These are phyloP conservation scores for Toxicodendron radicans DNA, from an alignment of 345 rosid genomes.

Conservation along the genomic window DNA sequence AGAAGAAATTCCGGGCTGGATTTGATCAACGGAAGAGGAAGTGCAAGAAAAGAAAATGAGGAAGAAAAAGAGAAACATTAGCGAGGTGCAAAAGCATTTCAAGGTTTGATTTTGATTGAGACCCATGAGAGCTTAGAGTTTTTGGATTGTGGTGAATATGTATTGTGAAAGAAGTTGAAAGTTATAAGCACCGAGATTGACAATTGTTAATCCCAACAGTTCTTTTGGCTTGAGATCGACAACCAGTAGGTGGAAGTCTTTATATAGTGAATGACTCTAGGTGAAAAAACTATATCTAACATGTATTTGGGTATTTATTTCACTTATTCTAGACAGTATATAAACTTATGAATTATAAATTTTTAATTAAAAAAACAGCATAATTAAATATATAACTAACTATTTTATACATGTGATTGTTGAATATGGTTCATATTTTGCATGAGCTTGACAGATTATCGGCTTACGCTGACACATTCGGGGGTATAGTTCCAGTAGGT, in stretches of 20 bases:
- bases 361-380: too few species aligned
- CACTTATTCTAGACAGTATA: too few species aligned
- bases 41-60: conserved; percentile 18
- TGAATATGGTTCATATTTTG: too few species aligned
- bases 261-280: too few species aligned
- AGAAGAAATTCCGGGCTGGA: conserved; percentile 5
- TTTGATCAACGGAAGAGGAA: conserved; percentile 13
- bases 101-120: conserved; percentile 9
- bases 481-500: too few species aligned
- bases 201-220: conserved; percentile 19
- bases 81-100: conserved; percentile 8
- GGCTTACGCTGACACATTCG: too few species aligned
- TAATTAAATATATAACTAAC: too few species aligned
- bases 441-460: too few species aligned
- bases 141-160: conserved; percentile 11
- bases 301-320: too few species aligned
- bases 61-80: conserved; percentile 16
- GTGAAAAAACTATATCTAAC: too few species aligned
- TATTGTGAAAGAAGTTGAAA: not conserved
- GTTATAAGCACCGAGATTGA: conserved; percentile 20
- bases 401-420: too few species aligned
- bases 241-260: not conserved
- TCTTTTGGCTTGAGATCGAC: not conserved
- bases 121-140: conserved; percentile 31
- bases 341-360: too few species aligned